Base-by-base conservation (phyloP, 495 filamentous ascomycete genomes). In the Rhizodiscina lignyota region DNA sequence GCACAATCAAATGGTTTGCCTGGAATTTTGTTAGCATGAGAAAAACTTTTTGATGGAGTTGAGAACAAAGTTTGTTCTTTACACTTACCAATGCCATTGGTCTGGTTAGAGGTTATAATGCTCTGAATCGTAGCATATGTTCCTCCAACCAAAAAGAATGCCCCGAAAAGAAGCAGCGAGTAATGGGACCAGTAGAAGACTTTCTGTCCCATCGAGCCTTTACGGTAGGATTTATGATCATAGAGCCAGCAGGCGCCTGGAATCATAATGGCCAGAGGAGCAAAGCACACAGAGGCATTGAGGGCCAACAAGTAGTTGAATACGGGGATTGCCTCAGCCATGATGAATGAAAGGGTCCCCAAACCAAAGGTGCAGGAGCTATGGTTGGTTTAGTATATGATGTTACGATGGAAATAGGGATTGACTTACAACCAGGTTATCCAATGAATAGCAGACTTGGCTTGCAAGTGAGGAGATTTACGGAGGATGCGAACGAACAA, bases 281-380 rank as follows among this genome's bases (percentile, higher is more conserved):
- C 42, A 21, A 44, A 41, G 30, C 42, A 45, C 6, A 49, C 18
- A 13, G 8, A 8, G 24, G 8, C 24, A 27, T 6, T 8, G 13
- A 41, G 20, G 13, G 8, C 17, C 4, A 83, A 55, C 35, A 84
- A 51, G 34, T 72, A 64, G 45, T 66, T 72, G 57, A 84, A 84
- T 44, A 78, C 68, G 0, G 80, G 80, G 20, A 84, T 79, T 1
- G 74, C 68, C 38, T 72, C 63, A 5, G 79, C 75, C 44, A 85
- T 74, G 39, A 83, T 56, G 73, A 74, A 84, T 5, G 76, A 73
- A 5, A 80, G 30, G 6, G 76, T 32, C 54, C 77, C 82, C 19
- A 83, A 55, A 33, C 41, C 31, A n/a, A 64, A 37, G 3, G 68
- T 65, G 16, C 83, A 70, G 12, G 43, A n/a, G n/a, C n/a, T n/a